phyloP scores from a whole-genome alignment of 2,329 filamentous ascomycete species.

The Claviceps arundinis region DNA sequence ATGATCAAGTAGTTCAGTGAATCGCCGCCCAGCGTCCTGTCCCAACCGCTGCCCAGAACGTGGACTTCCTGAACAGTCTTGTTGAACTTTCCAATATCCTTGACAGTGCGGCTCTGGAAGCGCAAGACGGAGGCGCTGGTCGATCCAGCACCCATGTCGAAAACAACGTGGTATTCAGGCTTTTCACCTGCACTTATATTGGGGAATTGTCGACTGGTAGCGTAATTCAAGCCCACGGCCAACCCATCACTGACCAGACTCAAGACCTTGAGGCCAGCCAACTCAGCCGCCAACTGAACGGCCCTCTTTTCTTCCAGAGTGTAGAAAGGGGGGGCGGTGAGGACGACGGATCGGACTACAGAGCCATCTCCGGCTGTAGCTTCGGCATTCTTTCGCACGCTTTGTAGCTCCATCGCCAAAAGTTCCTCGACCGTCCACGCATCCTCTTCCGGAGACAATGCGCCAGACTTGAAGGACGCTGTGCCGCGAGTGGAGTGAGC shows the following conservation, averaged over 20 bases:
- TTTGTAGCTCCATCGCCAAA: slow-evolving; percentile 90
- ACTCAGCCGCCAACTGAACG: slow-evolving; percentile 66
- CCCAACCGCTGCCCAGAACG: slow-evolving; percentile 77
- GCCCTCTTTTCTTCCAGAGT: slow-evolving; percentile 82
- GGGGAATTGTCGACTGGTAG: slow-evolving; percentile 80
- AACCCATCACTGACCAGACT: slow-evolving; percentile 78
- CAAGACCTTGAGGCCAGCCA: slow-evolving; percentile 79
- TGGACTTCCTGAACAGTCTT: slow-evolving; percentile 96
- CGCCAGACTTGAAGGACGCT: slow-evolving; percentile 68
- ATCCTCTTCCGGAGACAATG: slow-evolving; percentile 48
- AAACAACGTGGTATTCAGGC: slow-evolving; percentile 85
- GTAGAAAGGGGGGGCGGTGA: slow-evolving; percentile 85
- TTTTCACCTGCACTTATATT: slow-evolving; percentile 69
- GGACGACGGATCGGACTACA: slow-evolving; percentile 65
- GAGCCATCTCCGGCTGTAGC: slow-evolving; percentile 62
- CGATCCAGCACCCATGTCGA: slow-evolving; percentile 95
- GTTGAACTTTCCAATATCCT: slow-evolving; percentile 86
- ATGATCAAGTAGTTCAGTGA: slow-evolving; percentile 77
- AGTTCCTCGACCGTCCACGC: slow-evolving; percentile 79
- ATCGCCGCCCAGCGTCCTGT: slow-evolving; percentile 80
- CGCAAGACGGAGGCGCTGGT: slow-evolving; percentile 80
- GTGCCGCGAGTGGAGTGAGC: slow-evolving; percentile 49
- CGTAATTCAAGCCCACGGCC: slow-evolving; percentile 90
- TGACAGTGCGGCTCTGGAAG: slow-evolving; percentile 80
- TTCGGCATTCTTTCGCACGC: slow-evolving; percentile 81